These are phyloP conservation scores for Chalciporus piperatus DNA, from an alignment of 768 basidiomycete species.

Conservation along the genomic window DNA sequence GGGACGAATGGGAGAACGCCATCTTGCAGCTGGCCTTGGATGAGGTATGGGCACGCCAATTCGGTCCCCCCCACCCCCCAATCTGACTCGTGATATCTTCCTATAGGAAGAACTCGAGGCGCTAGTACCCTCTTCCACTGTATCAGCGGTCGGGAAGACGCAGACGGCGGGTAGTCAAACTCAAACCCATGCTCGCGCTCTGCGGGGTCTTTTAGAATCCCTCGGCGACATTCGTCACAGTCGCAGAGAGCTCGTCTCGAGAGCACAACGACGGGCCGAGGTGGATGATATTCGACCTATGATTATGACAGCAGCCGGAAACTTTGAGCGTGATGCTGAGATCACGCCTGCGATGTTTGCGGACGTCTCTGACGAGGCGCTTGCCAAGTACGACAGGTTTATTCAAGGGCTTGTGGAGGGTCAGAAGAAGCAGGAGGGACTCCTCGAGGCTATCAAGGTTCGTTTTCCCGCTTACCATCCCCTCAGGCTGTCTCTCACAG, in stretches of 20 bases:
- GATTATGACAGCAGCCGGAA: slow-evolving; percentile 63
- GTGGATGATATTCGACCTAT: slow-evolving; percentile 72
- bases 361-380: slow-evolving; percentile 71
- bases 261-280: slow-evolving; percentile 59
- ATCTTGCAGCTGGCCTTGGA: slow-evolving; percentile 71
- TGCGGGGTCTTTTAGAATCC: slow-evolving; percentile 74
- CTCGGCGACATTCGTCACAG: slow-evolving; percentile 68
- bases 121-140: slow-evolving; percentile 66
- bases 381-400: slow-evolving; percentile 79
- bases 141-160: slow-evolving; percentile 28
- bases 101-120: slow-evolving; percentile 65
- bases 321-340: slow-evolving; percentile 64
- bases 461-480: slow-evolving; percentile 11
- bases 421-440: slow-evolving; percentile 57
- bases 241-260: slow-evolving; percentile 59
- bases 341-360: slow-evolving; percentile 88
- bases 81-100: slow-evolving; percentile 3
- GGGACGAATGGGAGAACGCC: slow-evolving; percentile 81
- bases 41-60: slow-evolving; percentile 37
- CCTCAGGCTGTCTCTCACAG: not conserved
- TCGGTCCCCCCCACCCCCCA: not conserved
- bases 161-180: slow-evolving; percentile 47
- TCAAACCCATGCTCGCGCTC: slow-evolving; percentile 60
- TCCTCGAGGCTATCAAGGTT: slow-evolving; percentile 72
- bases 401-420: slow-evolving; percentile 55